Evolutionary conservation across 1,284 basidiomycete species (phyloP).

Genomic region (Entoloma clypeatum): DNA sequence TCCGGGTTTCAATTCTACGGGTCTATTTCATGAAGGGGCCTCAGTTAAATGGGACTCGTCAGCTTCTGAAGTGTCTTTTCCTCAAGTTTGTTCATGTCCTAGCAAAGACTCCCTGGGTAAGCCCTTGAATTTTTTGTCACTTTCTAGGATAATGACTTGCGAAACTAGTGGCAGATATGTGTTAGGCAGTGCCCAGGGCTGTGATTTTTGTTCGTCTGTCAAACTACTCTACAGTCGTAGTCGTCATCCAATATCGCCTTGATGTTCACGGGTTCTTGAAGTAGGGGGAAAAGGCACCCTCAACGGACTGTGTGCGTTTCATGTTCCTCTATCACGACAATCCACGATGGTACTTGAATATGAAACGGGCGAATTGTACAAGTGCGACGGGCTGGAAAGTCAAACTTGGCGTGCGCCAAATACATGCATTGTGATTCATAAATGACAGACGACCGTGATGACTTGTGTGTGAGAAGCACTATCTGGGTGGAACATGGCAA

Average conservation of each 20-base stretch:
- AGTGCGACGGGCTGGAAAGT: too few relatives aligned
- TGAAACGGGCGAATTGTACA: slow-evolving; percentile 40
- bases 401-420: too few relatives aligned
- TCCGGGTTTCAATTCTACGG: slow-evolving; percentile 19
- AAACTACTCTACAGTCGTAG: slow-evolving; percentile 30
- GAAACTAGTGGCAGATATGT: slow-evolving; percentile 28
- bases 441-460: too few relatives aligned
- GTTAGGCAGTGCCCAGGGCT: slow-evolving; percentile 21
- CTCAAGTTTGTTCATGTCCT: slow-evolving; percentile 29
- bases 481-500: too few relatives aligned
- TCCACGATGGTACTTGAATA: slow-evolving; percentile 14
- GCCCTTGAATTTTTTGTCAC: background rate
- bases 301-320: slow-evolving; percentile 33
- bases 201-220: slow-evolving; percentile 24
- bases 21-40: slow-evolving; percentile 20
- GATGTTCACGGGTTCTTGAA: slow-evolving; percentile 40
- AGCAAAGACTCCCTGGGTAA: slow-evolving; percentile 34
- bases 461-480: too few relatives aligned
- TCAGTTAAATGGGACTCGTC: slow-evolving; percentile 9
- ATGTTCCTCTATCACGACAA: slow-evolving; percentile 1
- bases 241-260: slow-evolving; percentile 40
- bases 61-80: slow-evolving; percentile 38
- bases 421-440: too few relatives aligned
- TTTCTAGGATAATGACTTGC: background rate
- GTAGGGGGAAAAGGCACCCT: slow-evolving; percentile 33